phyloP scores from a whole-genome alignment of 1,284 basidiomycete genomes.

The Cutaneotrichosporon cutaneum region DNA sequence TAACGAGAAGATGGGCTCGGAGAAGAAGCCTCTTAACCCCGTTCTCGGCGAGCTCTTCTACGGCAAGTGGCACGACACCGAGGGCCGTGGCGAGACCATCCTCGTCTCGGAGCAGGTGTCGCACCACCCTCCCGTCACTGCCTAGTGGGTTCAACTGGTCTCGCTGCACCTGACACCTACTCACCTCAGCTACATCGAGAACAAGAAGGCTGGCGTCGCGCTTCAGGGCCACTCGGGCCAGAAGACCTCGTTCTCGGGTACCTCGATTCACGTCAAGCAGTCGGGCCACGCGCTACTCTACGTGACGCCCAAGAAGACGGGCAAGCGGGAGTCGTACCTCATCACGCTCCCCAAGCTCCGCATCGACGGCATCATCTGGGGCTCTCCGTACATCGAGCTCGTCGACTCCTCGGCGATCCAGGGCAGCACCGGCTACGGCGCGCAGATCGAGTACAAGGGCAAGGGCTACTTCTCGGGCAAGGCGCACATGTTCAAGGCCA shows the following conservation, averaged over 20 bases:
- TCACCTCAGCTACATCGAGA: conserved; percentile 68
- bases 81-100: conserved; percentile 76
- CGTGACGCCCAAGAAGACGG: conserved; percentile 61
- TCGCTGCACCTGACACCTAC: too few relatives aligned
- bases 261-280: conserved; percentile 88
- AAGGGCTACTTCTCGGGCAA: conserved; percentile 94
- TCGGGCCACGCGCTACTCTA: conserved; percentile 88
- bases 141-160: conserved; percentile 32
- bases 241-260: conserved; percentile 73
- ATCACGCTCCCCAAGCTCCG: conserved; percentile 84
- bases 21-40: conserved; percentile 97
- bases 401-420: conserved; percentile 80
- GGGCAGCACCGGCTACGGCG: conserved; percentile 69
- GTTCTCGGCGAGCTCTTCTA: conserved; percentile 95
- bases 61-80: conserved; percentile 79
- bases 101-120: conserved; percentile 96
- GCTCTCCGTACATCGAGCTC: conserved; percentile 69
- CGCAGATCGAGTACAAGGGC: conserved; percentile 86
- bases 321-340: conserved; percentile 70
- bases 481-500: conserved; percentile 87
- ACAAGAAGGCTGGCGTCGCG: conserved; percentile 72
- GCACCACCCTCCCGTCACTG: conserved; percentile 83
- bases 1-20: conserved; percentile 89
- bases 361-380: conserved; percentile 59
- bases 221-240: conserved; percentile 91